Base-by-base conservation (phyloP, 179 eudicot species). In the Spergularia azorica region DNA sequence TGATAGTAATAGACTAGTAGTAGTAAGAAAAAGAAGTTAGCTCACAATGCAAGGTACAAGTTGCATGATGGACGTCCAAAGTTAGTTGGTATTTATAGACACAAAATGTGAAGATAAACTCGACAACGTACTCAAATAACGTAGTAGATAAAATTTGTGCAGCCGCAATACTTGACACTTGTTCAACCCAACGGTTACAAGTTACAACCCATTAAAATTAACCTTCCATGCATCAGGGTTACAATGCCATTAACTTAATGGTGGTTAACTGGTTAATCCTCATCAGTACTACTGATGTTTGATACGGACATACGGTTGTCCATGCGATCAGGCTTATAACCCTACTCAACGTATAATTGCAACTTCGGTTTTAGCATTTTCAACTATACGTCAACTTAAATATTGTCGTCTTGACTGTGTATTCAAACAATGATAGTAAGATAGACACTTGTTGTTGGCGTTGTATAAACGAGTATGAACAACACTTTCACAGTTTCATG, bases 101-200 rank as follows among this genome's bases (percentile, higher is more conserved):
- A 16, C 13, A 68, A 20, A 79, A 57, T 67, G 74, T 36, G 56
- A 67, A 79, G 82, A 73, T 79, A 79, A 79, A 79, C 67, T 79
- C 41, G 78, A 73, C 1, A 79, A 73, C 67, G 77, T 59, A 50
- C 36, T 8, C 54, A 57, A 36, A 36, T 6, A 15, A 9, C 32
- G 46, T 46, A 58, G 9, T 67, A 21, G 73, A 67, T 66, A 66
- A 73, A 1, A 43, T 59, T 36, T 79, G 20, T 48, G 39, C 39
- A 36, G 73, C 73, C 73, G 73, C 81, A 66, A 48, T 39, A 64
- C 32, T 65, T 79, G 65, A 72, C 73, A 62, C 63, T 18, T 12
- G 10, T 66, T 32, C 11, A n/a, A 2, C 39, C 39, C 17, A 72
- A 59, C 58, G 39, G 18, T 72, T 72, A 65, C 76, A 72, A 36